Evolutionary conservation across 345 rosid genomes (phyloP).

Genomic region (Populus simonii): DNA sequence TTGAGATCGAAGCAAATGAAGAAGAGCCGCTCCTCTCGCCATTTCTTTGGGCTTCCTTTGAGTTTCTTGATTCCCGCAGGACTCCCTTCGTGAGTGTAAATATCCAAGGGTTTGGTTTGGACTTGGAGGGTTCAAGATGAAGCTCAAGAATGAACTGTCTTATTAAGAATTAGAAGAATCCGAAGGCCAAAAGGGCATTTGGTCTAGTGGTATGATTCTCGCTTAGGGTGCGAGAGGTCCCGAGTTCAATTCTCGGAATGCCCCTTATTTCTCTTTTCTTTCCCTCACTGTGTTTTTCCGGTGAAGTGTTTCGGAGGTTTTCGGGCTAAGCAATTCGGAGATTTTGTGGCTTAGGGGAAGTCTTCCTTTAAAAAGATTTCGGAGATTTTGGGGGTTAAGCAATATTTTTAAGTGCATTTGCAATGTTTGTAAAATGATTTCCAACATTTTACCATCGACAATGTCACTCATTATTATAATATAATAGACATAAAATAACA

Average conservation of each 20-base stretch:
- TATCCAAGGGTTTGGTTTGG: neutral
- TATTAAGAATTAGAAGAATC: rapidly evolving
- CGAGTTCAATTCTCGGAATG: slow-evolving; percentile 81
- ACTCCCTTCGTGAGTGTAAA: neutral
- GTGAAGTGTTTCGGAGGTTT: too few species aligned
- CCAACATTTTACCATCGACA: too few species aligned
- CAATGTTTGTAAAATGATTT: too few species aligned
- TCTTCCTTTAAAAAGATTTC: too few species aligned
- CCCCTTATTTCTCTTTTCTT: slow-evolving; percentile 8
- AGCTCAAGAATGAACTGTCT: rapidly evolving
- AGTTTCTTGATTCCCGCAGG: neutral
- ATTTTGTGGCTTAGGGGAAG: too few species aligned
- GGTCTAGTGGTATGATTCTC: slow-evolving; percentile 96
- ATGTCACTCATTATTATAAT: too few species aligned
- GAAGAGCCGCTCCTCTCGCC: slow-evolving; percentile 63
- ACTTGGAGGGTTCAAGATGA: neutral
- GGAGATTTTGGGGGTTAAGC: too few species aligned
- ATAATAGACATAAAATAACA: too few species aligned
- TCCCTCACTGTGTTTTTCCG: too few species aligned
- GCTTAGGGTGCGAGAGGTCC: slow-evolving; percentile 93
- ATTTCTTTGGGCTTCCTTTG: slow-evolving; percentile 19
- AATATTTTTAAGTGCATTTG: too few species aligned
- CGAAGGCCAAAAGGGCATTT: slow-evolving; percentile 37
- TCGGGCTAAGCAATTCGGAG: too few species aligned
- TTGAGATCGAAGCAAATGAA: slow-evolving; percentile 61